Percentiles rank a stretch among this genome's conserved stretches.
Conservation (phyloP, 2,329 filamentous ascomycete genomes). For the Cercospora sp. region DNA sequence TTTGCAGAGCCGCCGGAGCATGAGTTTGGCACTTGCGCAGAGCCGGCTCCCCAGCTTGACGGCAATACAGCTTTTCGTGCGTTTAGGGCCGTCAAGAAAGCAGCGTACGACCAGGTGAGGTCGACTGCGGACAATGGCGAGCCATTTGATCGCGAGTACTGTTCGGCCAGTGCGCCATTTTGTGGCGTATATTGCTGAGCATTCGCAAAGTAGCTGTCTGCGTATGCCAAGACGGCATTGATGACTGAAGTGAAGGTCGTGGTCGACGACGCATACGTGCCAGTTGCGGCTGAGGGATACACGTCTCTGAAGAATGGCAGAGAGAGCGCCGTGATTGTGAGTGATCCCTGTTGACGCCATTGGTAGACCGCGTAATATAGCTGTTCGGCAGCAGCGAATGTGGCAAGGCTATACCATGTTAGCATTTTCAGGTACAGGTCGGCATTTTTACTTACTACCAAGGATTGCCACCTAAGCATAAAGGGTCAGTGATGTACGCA, state of each 20-base stretch:
- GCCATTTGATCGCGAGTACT: slow-evolving; percentile 57
- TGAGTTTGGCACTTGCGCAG: slow-evolving; percentile 26
- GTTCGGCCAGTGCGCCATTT: slow-evolving; percentile 67
- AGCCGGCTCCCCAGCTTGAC: slow-evolving; percentile 53
- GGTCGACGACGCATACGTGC: slow-evolving; percentile 60
- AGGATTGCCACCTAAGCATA: slow-evolving; percentile 76
- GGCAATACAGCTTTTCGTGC: slow-evolving; percentile 59
- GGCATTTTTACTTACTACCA: slow-evolving; percentile 51
- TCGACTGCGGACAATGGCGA: slow-evolving; percentile 63
- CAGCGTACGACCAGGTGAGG: slow-evolving; percentile 72
- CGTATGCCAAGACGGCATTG: slow-evolving; percentile 63
- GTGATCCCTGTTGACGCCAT: slow-evolving; percentile 63
- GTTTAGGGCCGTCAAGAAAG: slow-evolving; percentile 64
- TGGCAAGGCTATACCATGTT: slow-evolving; percentile 53
- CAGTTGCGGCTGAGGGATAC: slow-evolving; percentile 57
- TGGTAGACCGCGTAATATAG: slow-evolving; percentile 74
- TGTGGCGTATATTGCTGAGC: slow-evolving; percentile 51
- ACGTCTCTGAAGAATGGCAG: slow-evolving; percentile 71
- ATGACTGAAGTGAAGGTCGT: slow-evolving; percentile 49
- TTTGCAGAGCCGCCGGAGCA: slow-evolving; percentile 32
- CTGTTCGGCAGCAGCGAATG: slow-evolving; percentile 75
- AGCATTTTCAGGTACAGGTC: neutral
- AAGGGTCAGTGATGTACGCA: slow-evolving; percentile 12
- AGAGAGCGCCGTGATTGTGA: slow-evolving; percentile 65
- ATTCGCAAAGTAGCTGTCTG: slow-evolving; percentile 54